Conservation (phyloP, 768 basidiomycete species). For the Mycena pura region DNA sequence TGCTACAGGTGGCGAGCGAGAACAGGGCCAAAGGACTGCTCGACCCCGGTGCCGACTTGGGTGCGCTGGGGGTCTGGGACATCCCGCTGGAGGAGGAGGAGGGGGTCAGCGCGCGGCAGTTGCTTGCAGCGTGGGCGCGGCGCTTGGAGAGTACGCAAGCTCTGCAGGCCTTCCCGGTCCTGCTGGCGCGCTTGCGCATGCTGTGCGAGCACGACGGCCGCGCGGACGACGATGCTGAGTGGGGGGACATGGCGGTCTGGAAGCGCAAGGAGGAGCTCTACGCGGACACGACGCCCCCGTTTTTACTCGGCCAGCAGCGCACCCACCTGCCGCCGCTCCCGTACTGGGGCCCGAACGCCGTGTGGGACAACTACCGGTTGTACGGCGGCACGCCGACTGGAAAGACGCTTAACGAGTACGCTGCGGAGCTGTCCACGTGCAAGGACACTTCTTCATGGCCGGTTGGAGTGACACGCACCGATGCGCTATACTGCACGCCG, state of each 20-base stretch:
- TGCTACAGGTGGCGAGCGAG: not conserved
- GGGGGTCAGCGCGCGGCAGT: not conserved
- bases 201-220: not conserved
- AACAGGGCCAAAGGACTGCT: too few species aligned
- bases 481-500: too few species aligned
- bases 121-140: conserved; percentile 1
- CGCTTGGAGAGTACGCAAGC: conserved; percentile 5
- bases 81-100: too few species aligned
- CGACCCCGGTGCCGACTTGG: not conserved
- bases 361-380: conserved; percentile 9
- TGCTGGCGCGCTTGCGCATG: not conserved
- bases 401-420: conserved; percentile 10
- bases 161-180: not conserved
- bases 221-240: not conserved
- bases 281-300: not conserved
- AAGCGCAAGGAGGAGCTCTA: not conserved
- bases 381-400: not conserved
- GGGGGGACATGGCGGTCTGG: not conserved
- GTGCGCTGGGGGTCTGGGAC: not conserved
- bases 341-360: conserved; percentile 19
- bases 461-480: too few species aligned
- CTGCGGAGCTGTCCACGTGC: not conserved
- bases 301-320: not conserved
- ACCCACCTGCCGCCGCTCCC: not conserved
- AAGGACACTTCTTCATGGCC: too few species aligned